A percentile compares a stretch with the other conserved stretches of the same genome.
phyloP scores from a whole-genome alignment of 371 early-diverging fungal species.

The Batkoa obscura region DNA sequence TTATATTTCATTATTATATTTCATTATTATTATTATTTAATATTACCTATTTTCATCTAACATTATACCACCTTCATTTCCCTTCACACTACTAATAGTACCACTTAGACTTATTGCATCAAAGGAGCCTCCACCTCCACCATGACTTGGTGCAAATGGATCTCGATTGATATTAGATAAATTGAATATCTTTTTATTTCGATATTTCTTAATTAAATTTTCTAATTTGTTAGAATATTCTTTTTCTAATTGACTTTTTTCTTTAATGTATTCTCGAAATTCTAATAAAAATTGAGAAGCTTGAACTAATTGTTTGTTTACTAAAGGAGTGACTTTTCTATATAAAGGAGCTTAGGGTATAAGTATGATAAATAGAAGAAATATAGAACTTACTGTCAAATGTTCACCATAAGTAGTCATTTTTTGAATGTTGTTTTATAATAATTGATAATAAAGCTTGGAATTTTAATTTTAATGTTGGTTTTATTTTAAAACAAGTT shows the following conservation, averaged over 20 bases:
- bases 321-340: conserved; percentile 36
- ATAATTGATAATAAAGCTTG: neutral
- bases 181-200: neutral
- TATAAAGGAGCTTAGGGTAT: neutral
- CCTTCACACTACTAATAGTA: conserved; percentile 7
- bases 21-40: too few relatives aligned
- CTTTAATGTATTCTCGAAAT: conserved; percentile 53
- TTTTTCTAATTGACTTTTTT: conserved; percentile 44
- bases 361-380: neutral
- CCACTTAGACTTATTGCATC: neutral
- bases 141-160: neutral
- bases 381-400: neutral
- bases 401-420: neutral
- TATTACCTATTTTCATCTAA: neutral
- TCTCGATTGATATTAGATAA: neutral
- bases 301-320: conserved; percentile 29
- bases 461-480: neutral
- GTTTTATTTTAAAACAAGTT: neutral
- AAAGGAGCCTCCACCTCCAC: neutral
- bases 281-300: conserved; percentile 40
- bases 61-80: neutral
- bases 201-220: conserved; percentile 35
- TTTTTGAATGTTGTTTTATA: neutral
- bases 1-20: too few relatives aligned
- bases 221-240: conserved; percentile 62